Conservation (phyloP, 2,329 filamentous ascomycete genomes). For the Cercospora sp. region DNA sequence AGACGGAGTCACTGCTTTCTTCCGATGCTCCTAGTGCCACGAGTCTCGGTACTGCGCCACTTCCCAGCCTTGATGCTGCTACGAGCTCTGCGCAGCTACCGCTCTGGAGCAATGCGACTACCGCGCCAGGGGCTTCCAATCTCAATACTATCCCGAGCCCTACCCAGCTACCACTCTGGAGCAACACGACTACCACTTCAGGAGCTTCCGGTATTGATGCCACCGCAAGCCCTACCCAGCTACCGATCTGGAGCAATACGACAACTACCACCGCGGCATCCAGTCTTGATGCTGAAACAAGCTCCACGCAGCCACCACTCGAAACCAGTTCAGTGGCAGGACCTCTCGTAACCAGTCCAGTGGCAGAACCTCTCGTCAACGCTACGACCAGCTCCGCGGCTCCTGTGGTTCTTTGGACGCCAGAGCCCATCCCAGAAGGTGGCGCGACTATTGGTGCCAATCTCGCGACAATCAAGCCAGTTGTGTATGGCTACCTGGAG, state of each 20-base stretch:
- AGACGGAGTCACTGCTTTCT: neutral
- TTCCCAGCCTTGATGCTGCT: neutral
- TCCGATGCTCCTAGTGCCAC: neutral
- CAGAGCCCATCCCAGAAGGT: constrained; percentile 1
- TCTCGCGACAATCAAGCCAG: neutral
- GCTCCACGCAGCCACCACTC: neutral
- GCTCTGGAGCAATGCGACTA: neutral
- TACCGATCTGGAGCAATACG: neutral
- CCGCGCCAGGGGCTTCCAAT: neutral
- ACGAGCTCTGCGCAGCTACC: neutral
- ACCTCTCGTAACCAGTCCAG: neutral
- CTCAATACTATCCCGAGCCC: neutral
- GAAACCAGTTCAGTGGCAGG: neutral
- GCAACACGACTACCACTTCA: neutral
- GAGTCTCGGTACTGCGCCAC: neutral
- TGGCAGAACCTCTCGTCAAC: neutral
- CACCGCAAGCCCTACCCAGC: neutral
- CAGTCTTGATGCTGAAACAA: neutral
- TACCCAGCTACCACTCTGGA: neutral
- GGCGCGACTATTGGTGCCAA: constrained; percentile 8
- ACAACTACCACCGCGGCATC: neutral
- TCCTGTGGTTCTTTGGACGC: constrained; percentile 2
- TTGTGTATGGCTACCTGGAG: constrained; percentile 2
- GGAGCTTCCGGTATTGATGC: neutral
- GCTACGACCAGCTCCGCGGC: neutral